A percentile compares a stretch with the other conserved stretches of the same genome.
Conservation (phyloP, 306 rosid genomes). For the Vigna nakashimae region DNA sequence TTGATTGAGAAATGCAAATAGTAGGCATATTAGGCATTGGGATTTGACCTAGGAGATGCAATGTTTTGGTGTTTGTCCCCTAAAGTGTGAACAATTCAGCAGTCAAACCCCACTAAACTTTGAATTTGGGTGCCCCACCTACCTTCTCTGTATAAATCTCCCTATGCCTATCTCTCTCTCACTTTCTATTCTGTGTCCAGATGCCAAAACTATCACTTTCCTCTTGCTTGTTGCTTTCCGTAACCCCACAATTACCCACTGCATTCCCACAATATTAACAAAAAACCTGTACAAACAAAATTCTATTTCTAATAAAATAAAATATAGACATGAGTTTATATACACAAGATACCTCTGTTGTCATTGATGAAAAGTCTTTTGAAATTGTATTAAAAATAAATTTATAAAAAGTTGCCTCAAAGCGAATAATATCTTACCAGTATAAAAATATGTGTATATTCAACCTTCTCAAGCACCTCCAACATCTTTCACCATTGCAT, state of each 20-base stretch:
- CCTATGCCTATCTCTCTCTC: neutral
- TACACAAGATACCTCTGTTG: no score
- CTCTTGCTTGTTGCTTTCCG: neutral
- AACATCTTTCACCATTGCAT: no score
- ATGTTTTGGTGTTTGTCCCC: conserved; percentile 53
- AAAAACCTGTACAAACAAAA: no score
- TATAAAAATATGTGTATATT: no score
- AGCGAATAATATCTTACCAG: rapidly evolving
- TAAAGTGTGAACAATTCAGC: conserved; percentile 52
- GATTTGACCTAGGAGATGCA: conserved; percentile 44
- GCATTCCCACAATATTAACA: no score
- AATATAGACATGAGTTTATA: rapidly evolving
- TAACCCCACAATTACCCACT: no score
- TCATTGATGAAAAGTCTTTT: no score
- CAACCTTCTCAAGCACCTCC: no score
- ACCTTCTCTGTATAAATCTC: neutral
- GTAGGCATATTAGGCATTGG: conserved; percentile 34
- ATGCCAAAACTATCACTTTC: neutral
- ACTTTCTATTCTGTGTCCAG: neutral
- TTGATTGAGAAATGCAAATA: conserved; percentile 39
- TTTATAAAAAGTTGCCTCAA: rapidly evolving
- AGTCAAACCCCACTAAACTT: neutral
- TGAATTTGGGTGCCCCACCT: neutral
- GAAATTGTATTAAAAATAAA: rapidly evolving
- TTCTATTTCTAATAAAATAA: no score